Evolutionary conservation across 768 basidiomycete genomes (phyloP), one percentile per base, ranked within the genome.

Genomic region (Holtermannia corniformis): DNA sequence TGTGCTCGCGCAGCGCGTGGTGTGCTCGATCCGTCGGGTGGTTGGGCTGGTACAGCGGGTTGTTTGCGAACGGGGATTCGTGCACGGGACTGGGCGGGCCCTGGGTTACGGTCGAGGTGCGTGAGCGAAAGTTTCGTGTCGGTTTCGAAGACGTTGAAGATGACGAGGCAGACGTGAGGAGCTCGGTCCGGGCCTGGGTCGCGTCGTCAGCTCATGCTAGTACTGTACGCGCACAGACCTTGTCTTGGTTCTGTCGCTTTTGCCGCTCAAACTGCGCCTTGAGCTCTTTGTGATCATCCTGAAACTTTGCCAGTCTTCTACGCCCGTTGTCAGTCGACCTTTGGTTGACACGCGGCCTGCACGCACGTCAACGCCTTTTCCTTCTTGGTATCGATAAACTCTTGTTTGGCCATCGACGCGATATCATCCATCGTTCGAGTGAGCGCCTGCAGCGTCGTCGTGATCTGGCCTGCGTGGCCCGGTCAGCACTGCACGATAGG

Each of bases 341-440:
- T n/a, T 12, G 10, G 13, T 47, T 27, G 22, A 7, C 24, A 53
- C 44, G 13, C n/a, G n/a, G n/a, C n/a, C n/a, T n/a, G 40, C 41
- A 74, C 81, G 63, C 62, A 91, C 87, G 86, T 84, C 68, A 86
- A 79, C 0, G 92, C 95, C 75, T 97, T 97, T 75, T 96, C 93
- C 72, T 91, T 84, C 75, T 95, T 97, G 43, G 87, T 83, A 62
- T 87, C 89, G 49, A 97, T 91, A 67, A 95, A 89, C 73, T 99
- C 95, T 57, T 92, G 79, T 75, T 85, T 87, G 0, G 87, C 89
- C 87, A 97, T 91, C 7, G 86, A 85, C 63, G 96, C 92, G 67
- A 93, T 97, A 67, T 99, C 95, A 56, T 96, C 92, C 58, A 97
- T 84, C 50, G 95, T 91, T 52, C 95, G 76, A 47, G 87, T 84